Evolutionary conservation across 139 green algal species (phyloP).

Genomic region (Pseudopediastrum boryanum): DNA sequence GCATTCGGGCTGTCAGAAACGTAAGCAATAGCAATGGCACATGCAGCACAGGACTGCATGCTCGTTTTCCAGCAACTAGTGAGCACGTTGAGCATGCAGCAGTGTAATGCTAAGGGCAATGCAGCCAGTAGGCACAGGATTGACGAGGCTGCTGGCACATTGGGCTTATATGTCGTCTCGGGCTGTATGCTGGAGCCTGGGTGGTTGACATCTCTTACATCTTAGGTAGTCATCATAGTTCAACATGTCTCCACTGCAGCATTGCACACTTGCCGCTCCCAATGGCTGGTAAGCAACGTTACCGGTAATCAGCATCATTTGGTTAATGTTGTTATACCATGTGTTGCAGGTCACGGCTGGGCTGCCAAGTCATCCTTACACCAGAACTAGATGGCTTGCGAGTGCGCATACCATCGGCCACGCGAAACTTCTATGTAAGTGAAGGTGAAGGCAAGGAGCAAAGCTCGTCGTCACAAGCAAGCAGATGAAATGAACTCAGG

Average conservation of each 20-base stretch:
- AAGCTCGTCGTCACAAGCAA: background rate
- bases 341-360: slow-evolving; percentile 86
- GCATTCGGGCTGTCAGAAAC: slow-evolving; percentile 97
- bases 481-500: background rate
- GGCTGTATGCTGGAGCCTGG: too few relatives aligned
- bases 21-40: slow-evolving; percentile 51
- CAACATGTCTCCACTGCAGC: background rate
- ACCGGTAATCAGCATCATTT: background rate
- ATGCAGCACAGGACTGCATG: background rate
- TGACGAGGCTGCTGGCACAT: slow-evolving; percentile 7
- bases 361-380: slow-evolving; percentile 91
- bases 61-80: too few relatives aligned
- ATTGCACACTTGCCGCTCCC: too few relatives aligned
- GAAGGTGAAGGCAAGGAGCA: slow-evolving; percentile 15
- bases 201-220: background rate
- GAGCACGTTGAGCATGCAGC: background rate
- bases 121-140: too few relatives aligned
- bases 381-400: slow-evolving; percentile 92
- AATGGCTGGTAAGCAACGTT: background rate
- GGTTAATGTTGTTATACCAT: background rate
- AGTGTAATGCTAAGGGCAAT: background rate
- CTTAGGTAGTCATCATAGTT: background rate
- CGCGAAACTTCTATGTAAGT: slow-evolving; percentile 86
- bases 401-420: slow-evolving; percentile 92
- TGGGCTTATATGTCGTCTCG: too few relatives aligned